These are phyloP conservation scores for Chloranthus sessilifolius DNA, from an alignment of 164 flowering plant genomes.

Conservation along the genomic window DNA sequence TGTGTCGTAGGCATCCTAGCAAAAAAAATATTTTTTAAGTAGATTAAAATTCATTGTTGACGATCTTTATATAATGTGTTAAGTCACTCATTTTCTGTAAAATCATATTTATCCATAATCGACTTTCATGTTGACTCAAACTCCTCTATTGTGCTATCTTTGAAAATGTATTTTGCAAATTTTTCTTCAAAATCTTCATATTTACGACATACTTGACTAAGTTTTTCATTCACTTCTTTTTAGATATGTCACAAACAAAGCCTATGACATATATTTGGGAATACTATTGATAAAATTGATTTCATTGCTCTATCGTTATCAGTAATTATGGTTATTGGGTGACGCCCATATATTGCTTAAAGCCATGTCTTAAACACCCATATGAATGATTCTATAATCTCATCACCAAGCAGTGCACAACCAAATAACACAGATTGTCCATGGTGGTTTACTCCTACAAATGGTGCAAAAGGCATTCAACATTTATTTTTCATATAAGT, in stretches of 20 bases:
- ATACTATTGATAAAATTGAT: conserved; percentile 55
- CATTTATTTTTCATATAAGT: conserved; percentile 73
- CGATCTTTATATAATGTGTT: background rate
- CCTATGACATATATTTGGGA: conserved; percentile 70
- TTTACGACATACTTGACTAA: conserved; percentile 52
- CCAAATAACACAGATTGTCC: conserved; percentile 82
- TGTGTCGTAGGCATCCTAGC: background rate
- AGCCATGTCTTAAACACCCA: conserved; percentile 85
- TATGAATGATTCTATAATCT: conserved; percentile 61
- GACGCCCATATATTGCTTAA: conserved; percentile 57
- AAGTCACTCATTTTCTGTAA: background rate
- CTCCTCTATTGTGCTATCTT: background rate
- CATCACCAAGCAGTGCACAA: conserved; percentile 68
- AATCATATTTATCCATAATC: background rate
- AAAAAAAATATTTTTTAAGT: background rate
- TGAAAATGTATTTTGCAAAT: conserved; percentile 47
- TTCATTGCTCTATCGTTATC: conserved; percentile 65
- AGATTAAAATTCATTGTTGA: background rate
- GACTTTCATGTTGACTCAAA: background rate
- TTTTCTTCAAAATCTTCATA: conserved; percentile 69
- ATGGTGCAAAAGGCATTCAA: conserved; percentile 73
- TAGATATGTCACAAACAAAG: conserved; percentile 86
- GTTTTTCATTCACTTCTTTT: conserved; percentile 71
- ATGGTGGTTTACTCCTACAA: conserved; percentile 81
- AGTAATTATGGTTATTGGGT: conserved; percentile 66